A percentile compares a stretch with the other conserved stretches of the same genome.
phyloP scores from a whole-genome alignment of 2,329 filamentous ascomycete species.

The Fusarium sp. region DNA sequence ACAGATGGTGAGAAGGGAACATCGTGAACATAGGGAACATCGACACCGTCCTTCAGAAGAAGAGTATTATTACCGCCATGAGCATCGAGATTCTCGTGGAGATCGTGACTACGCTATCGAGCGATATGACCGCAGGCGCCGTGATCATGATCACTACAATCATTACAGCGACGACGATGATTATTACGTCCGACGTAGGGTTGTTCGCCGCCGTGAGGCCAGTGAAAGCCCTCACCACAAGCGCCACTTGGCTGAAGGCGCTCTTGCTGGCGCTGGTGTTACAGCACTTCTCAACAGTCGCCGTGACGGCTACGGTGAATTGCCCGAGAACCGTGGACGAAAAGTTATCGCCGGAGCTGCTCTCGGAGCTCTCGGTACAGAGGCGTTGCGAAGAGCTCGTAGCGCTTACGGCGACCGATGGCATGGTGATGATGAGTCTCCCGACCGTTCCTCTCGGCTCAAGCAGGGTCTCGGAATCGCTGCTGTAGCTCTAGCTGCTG shows the following conservation, averaged over 20 bases:
- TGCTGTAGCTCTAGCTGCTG: constrained; percentile 74
- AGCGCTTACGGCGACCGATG: constrained; percentile 72
- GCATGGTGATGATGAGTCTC: constrained; percentile 58
- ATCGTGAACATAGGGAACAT: constrained; percentile 28
- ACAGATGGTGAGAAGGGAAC: constrained; percentile 55
- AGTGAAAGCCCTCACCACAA: constrained; percentile 69
- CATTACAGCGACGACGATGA: constrained; percentile 65
- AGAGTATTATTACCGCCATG: constrained; percentile 68
- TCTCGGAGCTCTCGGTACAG: constrained; percentile 74
- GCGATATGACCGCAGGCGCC: constrained; percentile 59
- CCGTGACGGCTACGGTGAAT: constrained; percentile 65
- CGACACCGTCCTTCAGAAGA: constrained; percentile 56
- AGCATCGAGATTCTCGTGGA: constrained; percentile 61
- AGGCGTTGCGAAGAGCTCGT: constrained; percentile 71
- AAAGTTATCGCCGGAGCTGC: constrained; percentile 75
- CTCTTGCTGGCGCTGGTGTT: constrained; percentile 73
- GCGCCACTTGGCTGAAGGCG: constrained; percentile 75
- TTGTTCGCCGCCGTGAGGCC: constrained; percentile 67
- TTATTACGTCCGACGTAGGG: constrained; percentile 62
- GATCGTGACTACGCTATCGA: constrained; percentile 53
- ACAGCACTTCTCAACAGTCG: constrained; percentile 72
- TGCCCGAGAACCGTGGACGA: constrained; percentile 67
- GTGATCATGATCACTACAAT: constrained; percentile 62
- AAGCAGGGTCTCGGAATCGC: constrained; percentile 75
- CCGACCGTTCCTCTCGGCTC: constrained; percentile 64